Evolutionary conservation across 1,139 yeast species (phyloP).

Genomic region (Pneumocystis jirovecii): DNA sequence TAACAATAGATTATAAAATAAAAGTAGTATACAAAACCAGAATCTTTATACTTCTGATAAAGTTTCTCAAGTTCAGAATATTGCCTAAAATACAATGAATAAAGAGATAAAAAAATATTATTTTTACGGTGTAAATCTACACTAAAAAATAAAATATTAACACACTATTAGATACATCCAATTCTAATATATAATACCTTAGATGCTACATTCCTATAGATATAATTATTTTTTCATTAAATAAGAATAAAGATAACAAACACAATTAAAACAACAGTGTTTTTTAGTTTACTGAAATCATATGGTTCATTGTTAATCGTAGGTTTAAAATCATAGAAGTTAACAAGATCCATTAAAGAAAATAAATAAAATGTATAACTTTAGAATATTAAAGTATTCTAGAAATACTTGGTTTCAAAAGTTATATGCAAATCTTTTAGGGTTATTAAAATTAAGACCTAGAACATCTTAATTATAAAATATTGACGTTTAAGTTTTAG

Average conservation of each 20-base stretch:
- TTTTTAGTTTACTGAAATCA: constrained; percentile 56
- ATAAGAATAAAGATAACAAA: constrained; percentile 43
- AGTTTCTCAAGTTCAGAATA: constrained; percentile 72
- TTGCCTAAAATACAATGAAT: constrained; percentile 32
- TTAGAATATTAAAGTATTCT: background rate
- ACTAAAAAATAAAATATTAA: background rate
- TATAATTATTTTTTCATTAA: background rate
- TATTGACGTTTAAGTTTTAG: too few species aligned
- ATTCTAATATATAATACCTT: background rate
- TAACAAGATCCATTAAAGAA: background rate
- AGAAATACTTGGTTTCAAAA: background rate
- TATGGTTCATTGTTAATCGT: constrained; percentile 39
- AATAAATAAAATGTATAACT: background rate
- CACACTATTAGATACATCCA: background rate
- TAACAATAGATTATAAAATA: background rate
- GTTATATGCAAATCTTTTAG: background rate
- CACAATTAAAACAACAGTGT: constrained; percentile 80
- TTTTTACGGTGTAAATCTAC: background rate
- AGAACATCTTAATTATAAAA: too few species aligned
- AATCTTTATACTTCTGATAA: constrained; percentile 58
- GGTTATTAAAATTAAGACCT: background rate
- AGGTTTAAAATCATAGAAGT: background rate
- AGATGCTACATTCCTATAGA: background rate
- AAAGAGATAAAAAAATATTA: background rate
- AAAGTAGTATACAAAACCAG: constrained; percentile 40